Evolutionary conservation across 2,329 filamentous ascomycete genomes (phyloP), one percentile per base, ranked within the genome.

Genomic region (Fusarium hainanense): DNA sequence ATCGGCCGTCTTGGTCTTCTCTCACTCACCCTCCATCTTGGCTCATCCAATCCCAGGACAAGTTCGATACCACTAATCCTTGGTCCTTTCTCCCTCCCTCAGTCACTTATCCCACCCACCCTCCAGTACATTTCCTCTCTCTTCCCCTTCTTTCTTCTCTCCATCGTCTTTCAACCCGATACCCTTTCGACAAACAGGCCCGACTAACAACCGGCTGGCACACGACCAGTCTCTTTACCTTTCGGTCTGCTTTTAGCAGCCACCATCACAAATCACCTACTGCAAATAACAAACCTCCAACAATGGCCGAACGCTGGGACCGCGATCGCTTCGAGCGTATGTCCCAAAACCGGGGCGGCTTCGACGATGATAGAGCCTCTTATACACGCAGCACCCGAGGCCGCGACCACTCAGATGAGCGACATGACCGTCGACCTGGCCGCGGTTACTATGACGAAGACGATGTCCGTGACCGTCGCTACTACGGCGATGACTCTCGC

Each of bases 401-500:
- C 27, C 82, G 84, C 64, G 85, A 87, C 42, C 79, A 78, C 57
- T 86, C 85, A 4, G 64, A 75, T 58, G 84, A 85, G 34, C 80
- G 82, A 49, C 82, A 82, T 68, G 84, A 87, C 66, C 83, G 84
- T 56, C 80, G 83, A 61, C 74, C 78, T 44, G 77, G 74, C 58
- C 77, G 79, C 25, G 81, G 82, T 54, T 66, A 46, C 44, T 84
- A 85, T 68, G 85, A 88, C 27, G 85, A 85, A 23, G 85, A 85
- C 21, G 77, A 81, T 47, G 74, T 82, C 46, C 83, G 84, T 42
- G 87, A 90, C 54, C 83, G 83, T 42, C 84, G 85, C 66, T 83
- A 84, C 62, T 84, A 86, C 66, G 89, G 90, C 21, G 87, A 91
- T 6, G 84, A 84, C 16, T 79, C 80, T 57, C 84, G 80, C 30